A percentile compares a stretch with the other conserved stretches of the same genome.
Conservation (phyloP, 164 flowering plant genomes). For the Annona cherimola region DNA sequence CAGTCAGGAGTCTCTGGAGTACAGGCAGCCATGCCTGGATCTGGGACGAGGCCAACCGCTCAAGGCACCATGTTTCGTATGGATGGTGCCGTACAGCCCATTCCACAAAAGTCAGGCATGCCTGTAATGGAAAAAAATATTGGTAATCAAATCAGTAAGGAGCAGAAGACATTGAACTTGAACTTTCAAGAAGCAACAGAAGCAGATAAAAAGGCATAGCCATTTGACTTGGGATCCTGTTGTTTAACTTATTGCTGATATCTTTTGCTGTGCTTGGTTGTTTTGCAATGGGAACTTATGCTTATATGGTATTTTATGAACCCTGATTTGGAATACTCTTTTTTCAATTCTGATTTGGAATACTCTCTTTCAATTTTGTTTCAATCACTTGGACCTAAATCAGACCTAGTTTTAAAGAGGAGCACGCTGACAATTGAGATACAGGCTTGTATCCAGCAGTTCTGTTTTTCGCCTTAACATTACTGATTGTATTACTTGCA, state of each 20-base stretch:
- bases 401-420: not conserved
- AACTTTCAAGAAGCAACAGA: conserved; percentile 78
- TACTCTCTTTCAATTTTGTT: not conserved
- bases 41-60: conserved; percentile 48
- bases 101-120: conserved; percentile 62
- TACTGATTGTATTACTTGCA: not conserved
- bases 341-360: not conserved
- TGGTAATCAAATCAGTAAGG: conserved; percentile 77
- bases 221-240: not conserved
- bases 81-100: conserved; percentile 33
- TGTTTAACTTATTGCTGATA: not conserved
- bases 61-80: conserved; percentile 30
- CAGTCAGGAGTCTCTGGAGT: conserved; percentile 47
- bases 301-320: not conserved
- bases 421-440: not conserved
- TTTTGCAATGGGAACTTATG: not conserved
- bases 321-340: not conserved
- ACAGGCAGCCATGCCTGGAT: conserved; percentile 29
- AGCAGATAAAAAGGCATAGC: conserved; percentile 65
- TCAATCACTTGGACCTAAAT: too few relatives aligned
- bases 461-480: not conserved
- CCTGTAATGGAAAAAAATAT: conserved; percentile 79
- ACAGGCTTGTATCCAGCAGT: not conserved
- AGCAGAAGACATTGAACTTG: conserved; percentile 61
- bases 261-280: not conserved